Base-by-base conservation (phyloP, 768 basidiomycete species). In the Pulveroboletus sp. region DNA sequence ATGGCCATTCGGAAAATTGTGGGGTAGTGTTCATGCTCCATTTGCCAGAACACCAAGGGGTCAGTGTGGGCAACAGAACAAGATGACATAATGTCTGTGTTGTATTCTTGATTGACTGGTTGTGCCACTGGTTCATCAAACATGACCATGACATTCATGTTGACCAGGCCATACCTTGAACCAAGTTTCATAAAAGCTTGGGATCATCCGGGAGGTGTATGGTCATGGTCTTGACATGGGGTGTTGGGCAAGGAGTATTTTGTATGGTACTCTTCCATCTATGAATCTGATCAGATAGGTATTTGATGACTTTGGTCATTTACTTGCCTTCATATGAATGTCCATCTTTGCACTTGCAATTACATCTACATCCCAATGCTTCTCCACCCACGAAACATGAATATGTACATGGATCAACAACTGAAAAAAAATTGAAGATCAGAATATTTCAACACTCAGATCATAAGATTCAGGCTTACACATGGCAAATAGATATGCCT, bases 1-100 rank as follows among this genome's bases (percentile, higher is more conserved):
- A 64, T 52, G 4, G 64, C 57, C 17, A 66, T 49, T 10, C 14
- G 22, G 31, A 54, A 67, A 2, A 68, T 39, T 0, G 51, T 44
- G 1, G 64, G 64, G 6, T 35, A 53, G 8, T 6, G 17, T 1
- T 34, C 29, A 1, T 6, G 13, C 10, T 47, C 29, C 32, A 53
- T 11, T 35, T 47, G 34, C 47, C 46, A 53, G 19, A 53, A 53
- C 0, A 4, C 35, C 2, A 53, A 22, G 5, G 51, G 35, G 14
- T 44, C 2, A 0, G 46, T 48, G n/a, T n/a, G 5, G 7, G 27
- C 2, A 16, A 17, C 5, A 3, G 45, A 22, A 13, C n/a, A 29
- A 6, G 38, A n/a, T 0, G 26, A n/a, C n/a, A n/a, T 44, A 29
- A 26, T 3, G 16, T 53, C 49, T 11, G 4, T n/a, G 34, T 49